Conservation (phyloP, 495 filamentous ascomycete genomes). For the Trypethelium eluteriae region DNA sequence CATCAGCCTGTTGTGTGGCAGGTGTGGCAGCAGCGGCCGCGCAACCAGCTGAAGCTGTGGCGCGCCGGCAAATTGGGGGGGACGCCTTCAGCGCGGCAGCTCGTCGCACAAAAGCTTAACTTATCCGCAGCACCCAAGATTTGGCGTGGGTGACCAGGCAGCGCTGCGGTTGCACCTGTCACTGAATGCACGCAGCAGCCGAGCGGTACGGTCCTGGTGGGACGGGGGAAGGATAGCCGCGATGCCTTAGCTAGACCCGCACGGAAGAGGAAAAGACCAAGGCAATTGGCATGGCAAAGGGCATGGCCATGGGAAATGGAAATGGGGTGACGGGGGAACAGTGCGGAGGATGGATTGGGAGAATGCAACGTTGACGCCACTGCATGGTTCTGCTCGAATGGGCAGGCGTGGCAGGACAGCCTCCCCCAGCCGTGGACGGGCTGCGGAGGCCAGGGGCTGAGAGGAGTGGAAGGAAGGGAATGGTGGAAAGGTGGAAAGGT, state of each 20-base stretch:
- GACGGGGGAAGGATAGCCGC: neutral
- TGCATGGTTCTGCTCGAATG: neutral
- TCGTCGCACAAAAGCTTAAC: neutral
- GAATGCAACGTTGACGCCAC: slow-evolving; percentile 12
- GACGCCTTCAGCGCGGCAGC: neutral
- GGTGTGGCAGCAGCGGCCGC: neutral
- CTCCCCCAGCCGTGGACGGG: neutral
- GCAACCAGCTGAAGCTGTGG: slow-evolving; percentile 9
- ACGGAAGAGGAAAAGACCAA: too few species aligned
- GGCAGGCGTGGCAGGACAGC: neutral
- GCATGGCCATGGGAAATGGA: neutral
- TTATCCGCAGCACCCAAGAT: neutral
- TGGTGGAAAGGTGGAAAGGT: too few species aligned
- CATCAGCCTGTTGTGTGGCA: slow-evolving; percentile 4
- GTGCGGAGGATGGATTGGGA: slow-evolving; percentile 2
- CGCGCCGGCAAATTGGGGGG: neutral
- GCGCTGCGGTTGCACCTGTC: slow-evolving; percentile 4
- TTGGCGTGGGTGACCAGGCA: neutral
- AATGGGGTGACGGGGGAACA: neutral
- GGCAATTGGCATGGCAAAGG: neutral
- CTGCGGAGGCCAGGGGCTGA: neutral
- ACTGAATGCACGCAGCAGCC: neutral
- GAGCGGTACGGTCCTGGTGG: neutral
- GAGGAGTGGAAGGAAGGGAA: neutral
- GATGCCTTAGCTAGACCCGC: neutral